Evolutionary conservation across 1,139 yeast species (phyloP).

Genomic region (Geotrichum candidum): DNA sequence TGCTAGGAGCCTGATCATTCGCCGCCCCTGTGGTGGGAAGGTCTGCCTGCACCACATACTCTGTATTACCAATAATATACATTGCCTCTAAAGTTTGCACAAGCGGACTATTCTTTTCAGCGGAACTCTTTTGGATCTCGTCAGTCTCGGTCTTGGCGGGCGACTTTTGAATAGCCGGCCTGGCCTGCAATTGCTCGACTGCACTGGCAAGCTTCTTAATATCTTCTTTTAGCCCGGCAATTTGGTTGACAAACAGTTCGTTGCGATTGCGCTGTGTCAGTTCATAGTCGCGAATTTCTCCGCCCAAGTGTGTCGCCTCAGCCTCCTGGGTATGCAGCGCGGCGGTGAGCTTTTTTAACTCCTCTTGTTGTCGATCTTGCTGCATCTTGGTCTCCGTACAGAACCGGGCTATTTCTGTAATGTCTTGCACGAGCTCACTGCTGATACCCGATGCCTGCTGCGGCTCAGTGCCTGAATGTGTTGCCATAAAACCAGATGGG

Average conservation of each 20-base stretch:
- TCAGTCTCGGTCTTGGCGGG: not conserved
- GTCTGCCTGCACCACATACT: not conserved
- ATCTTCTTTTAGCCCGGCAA: not conserved
- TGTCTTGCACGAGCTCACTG: conserved; percentile 4
- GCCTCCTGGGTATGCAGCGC: not conserved
- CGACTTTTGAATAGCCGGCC: not conserved
- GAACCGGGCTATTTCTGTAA: conserved; percentile 3
- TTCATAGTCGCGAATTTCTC: not conserved
- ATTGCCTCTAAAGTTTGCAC: not conserved
- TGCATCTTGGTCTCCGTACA: conserved; percentile 4
- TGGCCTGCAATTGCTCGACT: not conserved
- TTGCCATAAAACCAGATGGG: not conserved
- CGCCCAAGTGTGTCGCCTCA: not conserved
- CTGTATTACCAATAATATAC: not conserved
- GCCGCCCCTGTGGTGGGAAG: not conserved
- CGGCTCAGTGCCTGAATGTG: not conserved
- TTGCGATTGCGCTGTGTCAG: not conserved
- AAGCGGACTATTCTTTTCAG: not conserved
- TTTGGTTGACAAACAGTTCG: not conserved
- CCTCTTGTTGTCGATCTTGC: conserved; percentile 1
- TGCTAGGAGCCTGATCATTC: not conserved
- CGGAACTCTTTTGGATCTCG: not conserved
- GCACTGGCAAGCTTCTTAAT: not conserved
- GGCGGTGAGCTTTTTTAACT: not conserved
- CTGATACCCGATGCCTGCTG: conserved; percentile 10